These are phyloP conservation scores for Emmonsiellopsis sp. DNA, from an alignment of 2,329 filamentous ascomycete genomes.

Conservation along the genomic window DNA sequence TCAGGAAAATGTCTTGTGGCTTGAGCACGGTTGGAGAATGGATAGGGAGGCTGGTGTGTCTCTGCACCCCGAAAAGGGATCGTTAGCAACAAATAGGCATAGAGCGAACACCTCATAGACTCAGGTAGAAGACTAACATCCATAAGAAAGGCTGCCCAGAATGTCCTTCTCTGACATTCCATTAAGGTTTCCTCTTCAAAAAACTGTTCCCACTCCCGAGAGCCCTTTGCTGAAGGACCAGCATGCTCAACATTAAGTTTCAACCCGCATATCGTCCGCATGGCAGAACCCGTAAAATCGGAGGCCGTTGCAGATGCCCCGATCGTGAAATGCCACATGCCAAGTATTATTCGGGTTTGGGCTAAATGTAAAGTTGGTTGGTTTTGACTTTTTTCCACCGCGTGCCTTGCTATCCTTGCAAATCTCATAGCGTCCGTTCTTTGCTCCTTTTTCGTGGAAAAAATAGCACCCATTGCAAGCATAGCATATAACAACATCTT, in stretches of 20 bases:
- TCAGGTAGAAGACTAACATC: conserved; percentile 41
- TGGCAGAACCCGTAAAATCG: conserved; percentile 54
- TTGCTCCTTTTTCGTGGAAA: conserved; percentile 37
- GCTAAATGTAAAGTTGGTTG: conserved; percentile 53
- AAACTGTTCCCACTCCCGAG: conserved; percentile 44
- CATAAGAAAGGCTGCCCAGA: conserved; percentile 62
- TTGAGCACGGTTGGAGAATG: conserved; percentile 48
- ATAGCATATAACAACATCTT: conserved; percentile 53
- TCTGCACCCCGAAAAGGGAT: conserved; percentile 25
- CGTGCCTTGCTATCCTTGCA: conserved; percentile 48
- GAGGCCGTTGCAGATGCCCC: conserved; percentile 51
- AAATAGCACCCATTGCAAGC: conserved; percentile 48
- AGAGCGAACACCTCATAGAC: background rate
- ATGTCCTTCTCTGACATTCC: conserved; percentile 60
- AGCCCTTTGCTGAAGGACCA: conserved; percentile 29
- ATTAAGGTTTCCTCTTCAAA: conserved; percentile 49
- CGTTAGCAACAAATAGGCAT: background rate
- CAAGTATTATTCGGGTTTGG: conserved; percentile 57
- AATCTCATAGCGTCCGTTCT: conserved; percentile 37
- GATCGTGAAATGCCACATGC: conserved; percentile 55
- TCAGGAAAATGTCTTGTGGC: conserved; percentile 56
- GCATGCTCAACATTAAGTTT: conserved; percentile 55
- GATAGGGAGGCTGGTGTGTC: conserved; percentile 52
- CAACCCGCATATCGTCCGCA: conserved; percentile 50
- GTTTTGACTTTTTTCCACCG: conserved; percentile 42